Evolutionary conservation across 495 filamentous ascomycete species (phyloP).

Genomic region (Eremomyces bilateralis): DNA sequence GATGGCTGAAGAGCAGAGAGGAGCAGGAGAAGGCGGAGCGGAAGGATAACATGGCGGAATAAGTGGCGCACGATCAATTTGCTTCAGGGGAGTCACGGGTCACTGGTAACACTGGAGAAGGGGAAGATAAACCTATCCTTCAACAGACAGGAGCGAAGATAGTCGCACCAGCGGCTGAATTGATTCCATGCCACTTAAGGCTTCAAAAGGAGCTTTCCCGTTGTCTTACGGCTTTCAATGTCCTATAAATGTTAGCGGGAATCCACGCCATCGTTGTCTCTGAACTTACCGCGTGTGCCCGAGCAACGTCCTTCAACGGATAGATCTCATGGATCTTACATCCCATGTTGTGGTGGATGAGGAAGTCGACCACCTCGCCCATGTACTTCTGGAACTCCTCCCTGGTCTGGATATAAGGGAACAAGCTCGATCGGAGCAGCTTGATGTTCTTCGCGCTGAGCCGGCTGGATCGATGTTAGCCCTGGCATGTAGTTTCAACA

Average conservation of each 20-base stretch:
- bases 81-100: too few species aligned
- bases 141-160: background rate
- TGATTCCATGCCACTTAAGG: conserved; percentile 9
- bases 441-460: conserved; percentile 65
- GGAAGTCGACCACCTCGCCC: conserved; percentile 50
- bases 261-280: background rate
- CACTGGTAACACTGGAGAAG: background rate
- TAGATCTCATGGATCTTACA: conserved; percentile 64
- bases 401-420: conserved; percentile 49
- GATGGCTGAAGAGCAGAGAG: background rate
- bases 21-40: background rate
- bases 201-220: conserved; percentile 47
- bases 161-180: background rate
- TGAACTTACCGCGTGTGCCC: conserved; percentile 39
- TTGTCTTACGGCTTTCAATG: conserved; percentile 63
- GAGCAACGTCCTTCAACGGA: conserved; percentile 49
- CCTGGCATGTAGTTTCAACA: background rate
- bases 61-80: too few species aligned
- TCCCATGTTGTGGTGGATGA: conserved; percentile 45
- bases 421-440: conserved; percentile 51
- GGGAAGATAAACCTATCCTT: background rate
- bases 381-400: conserved; percentile 58
- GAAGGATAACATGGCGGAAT: background rate
- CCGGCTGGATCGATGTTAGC: conserved; percentile 12
- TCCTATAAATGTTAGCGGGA: conserved; percentile 25